Base-by-base conservation (phyloP, 805 yeast genomes). In the Ogataea wickerhamii region DNA sequence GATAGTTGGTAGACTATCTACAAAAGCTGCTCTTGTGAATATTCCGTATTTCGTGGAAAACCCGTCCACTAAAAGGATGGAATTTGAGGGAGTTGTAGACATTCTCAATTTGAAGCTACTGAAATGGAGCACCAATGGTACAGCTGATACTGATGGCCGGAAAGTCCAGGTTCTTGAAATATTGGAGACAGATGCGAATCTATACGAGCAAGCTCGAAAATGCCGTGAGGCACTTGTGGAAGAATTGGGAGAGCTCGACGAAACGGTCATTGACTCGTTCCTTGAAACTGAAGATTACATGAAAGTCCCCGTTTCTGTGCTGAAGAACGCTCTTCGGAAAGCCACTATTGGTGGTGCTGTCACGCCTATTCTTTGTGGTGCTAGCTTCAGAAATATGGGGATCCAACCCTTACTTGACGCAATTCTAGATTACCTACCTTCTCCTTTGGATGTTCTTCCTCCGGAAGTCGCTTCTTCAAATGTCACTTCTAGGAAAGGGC, bases 371-470 rank as follows among this genome's bases (percentile, higher is more conserved):
- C 63, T 89, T 25, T 88, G 97, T 61, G 98, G 98, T 10, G 85
- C 97, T 2, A 84, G 96, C 38, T 93, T 91, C 63, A 75, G 72
- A 48, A 91, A 91, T 58, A 84, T 91, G 32, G 98, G 98, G 18
- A 95, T 93, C 2, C 98, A 93, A 57, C 96, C 98, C 1, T 65
- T 93, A 34, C 63, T 93, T 61, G 97, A 91, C 60, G 89, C 94
- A 0, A 73, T 89, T 10, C 73, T 78, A 2, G 73, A 75, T 38
- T 93, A 74, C 51, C 64, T 93, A 13, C 98, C 98, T 0, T 78
- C 88, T 2, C 98, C 98, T 1, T 47, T 73, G 3, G 88, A 88
- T 44, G 68, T 72, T 1, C 56, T 56, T 1, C 48, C 72, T 3
- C 93, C 95, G 0, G 78, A 76, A 32, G 69, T 82, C 3, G 45